Evolutionary conservation across 768 basidiomycete species (phyloP).

Genomic region (Auricularia sp.): DNA sequence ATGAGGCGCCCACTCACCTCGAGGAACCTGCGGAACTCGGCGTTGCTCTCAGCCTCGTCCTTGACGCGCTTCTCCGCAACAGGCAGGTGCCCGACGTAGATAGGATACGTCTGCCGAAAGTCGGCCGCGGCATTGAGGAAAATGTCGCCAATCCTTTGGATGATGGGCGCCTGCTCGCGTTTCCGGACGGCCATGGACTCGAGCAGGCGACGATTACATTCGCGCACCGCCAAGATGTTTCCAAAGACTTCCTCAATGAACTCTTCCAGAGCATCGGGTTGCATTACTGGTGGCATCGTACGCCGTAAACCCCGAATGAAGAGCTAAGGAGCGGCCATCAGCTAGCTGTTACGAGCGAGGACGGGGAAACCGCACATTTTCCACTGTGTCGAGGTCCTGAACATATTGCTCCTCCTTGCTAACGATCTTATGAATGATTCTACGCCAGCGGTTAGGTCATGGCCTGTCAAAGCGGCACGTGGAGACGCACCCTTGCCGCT

Average conservation of each 20-base stretch:
- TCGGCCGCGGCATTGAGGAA: slow-evolving; percentile 45
- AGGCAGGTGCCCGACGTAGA: slow-evolving; percentile 64
- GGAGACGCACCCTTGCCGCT: slow-evolving; percentile 55
- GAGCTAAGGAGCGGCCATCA: slow-evolving; percentile 6
- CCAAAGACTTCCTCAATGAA: slow-evolving; percentile 34
- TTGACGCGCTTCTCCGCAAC: slow-evolving; percentile 78
- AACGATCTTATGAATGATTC: slow-evolving; percentile 31
- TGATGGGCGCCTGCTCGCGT: slow-evolving; percentile 27
- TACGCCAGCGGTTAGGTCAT: slow-evolving; percentile 2
- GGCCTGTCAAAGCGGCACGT: background rate
- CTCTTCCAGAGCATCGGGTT: slow-evolving; percentile 21
- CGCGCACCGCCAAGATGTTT: slow-evolving; percentile 28
- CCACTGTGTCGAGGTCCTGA: slow-evolving; percentile 27
- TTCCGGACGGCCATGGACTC: slow-evolving; percentile 29
- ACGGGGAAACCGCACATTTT: slow-evolving; percentile 6
- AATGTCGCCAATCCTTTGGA: slow-evolving; percentile 34
- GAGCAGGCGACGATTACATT: slow-evolving; percentile 24
- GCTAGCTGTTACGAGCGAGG: background rate
- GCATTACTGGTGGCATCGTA: slow-evolving; percentile 28
- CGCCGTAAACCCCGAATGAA: slow-evolving; percentile 28
- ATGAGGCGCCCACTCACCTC: slow-evolving; percentile 41
- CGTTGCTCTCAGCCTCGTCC: slow-evolving; percentile 74
- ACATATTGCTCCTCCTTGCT: slow-evolving; percentile 30
- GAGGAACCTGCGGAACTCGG: slow-evolving; percentile 72
- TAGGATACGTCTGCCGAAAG: slow-evolving; percentile 32